A percentile compares a stretch with the other conserved stretches of the same genome.
phyloP scores from a whole-genome alignment of 2,329 filamentous ascomycete genomes.

The Hymenoscyphus infarciens region DNA sequence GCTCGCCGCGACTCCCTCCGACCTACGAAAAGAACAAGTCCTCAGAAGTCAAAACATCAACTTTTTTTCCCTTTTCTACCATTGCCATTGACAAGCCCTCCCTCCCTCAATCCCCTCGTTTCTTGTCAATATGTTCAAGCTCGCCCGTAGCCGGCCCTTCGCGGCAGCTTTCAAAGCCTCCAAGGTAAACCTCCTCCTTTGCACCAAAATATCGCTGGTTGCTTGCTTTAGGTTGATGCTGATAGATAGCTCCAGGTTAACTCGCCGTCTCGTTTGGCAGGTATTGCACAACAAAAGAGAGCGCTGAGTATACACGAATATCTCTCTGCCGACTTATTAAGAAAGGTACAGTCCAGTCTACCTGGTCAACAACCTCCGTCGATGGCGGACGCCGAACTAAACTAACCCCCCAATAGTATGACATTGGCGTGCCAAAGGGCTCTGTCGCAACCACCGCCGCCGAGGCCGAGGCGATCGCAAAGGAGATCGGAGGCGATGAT shows the following conservation, averaged over 20 bases:
- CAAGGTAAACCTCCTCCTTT: conserved; percentile 55
- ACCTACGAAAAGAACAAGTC: conserved; percentile 23
- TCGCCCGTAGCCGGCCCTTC: conserved; percentile 77
- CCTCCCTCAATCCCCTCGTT: conserved; percentile 19
- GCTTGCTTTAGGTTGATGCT: conserved; percentile 22
- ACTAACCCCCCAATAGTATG: conserved; percentile 64
- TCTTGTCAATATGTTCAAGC: conserved; percentile 71
- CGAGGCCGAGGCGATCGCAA: conserved; percentile 89
- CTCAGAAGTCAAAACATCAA: conserved; percentile 19
- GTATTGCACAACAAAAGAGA: conserved; percentile 72
- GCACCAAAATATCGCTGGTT: conserved; percentile 3
- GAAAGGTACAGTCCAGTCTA: conserved; percentile 48
- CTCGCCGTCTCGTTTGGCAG: conserved; percentile 55
- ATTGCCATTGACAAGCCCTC: conserved; percentile 21
- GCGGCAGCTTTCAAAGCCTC: conserved; percentile 74
- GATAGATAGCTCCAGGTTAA: conserved; percentile 40
- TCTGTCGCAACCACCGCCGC: conserved; percentile 76
- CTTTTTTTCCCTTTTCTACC: conserved; percentile 19
- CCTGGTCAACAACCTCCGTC: conserved; percentile 21
- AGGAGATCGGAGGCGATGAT: conserved; percentile 87
- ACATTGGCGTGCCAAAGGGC: conserved; percentile 87
- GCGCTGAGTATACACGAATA: conserved; percentile 98
- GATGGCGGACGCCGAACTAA: background rate
- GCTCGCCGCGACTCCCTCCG: conserved; percentile 25
- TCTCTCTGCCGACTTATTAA: conserved; percentile 88